Conservation (phyloP, 805 yeast species). For the Hagleromyces aurorensis region DNA sequence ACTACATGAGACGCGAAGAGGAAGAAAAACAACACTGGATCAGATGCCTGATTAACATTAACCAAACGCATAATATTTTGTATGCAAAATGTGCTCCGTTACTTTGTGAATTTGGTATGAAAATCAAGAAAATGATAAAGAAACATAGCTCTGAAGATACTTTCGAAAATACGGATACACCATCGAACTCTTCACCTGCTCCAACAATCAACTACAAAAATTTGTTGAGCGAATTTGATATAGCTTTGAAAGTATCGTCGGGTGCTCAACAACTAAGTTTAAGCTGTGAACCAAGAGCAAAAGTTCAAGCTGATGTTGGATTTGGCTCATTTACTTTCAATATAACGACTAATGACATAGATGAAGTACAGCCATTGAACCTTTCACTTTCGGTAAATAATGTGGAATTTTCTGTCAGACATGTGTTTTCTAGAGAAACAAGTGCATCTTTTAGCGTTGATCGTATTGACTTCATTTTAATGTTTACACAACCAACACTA, state of each 20-base stretch:
- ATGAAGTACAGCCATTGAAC: constrained; percentile 35
- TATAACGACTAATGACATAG: constrained; percentile 42
- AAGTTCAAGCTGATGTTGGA: constrained; percentile 79
- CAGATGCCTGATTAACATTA: constrained; percentile 22
- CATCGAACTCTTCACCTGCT: constrained; percentile 5
- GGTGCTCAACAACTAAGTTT: constrained; percentile 68
- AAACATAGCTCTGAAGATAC: constrained; percentile 16
- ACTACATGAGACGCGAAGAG: constrained; percentile 34
- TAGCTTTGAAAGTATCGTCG: constrained; percentile 54
- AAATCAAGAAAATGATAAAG: constrained; percentile 42
- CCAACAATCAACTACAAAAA: constrained; percentile 34
- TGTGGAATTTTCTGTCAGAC: constrained; percentile 70
- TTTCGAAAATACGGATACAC: constrained; percentile 5
- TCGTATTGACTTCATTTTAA: constrained; percentile 40
- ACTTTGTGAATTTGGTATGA: constrained; percentile 47
- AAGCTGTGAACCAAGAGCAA: constrained; percentile 91
- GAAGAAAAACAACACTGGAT: constrained; percentile 21
- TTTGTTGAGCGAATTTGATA: constrained; percentile 47
- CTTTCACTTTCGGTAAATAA: constrained; percentile 44
- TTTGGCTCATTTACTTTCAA: constrained; percentile 58
- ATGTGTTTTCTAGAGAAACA: constrained; percentile 80
- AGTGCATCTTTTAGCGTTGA: constrained; percentile 61
- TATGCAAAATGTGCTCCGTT: constrained; percentile 76
- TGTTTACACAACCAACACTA: constrained; percentile 39
- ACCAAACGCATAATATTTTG: constrained; percentile 61